Conservation (phyloP, 1,139 yeast genomes). For the Geotrichum restrictum region DNA sequence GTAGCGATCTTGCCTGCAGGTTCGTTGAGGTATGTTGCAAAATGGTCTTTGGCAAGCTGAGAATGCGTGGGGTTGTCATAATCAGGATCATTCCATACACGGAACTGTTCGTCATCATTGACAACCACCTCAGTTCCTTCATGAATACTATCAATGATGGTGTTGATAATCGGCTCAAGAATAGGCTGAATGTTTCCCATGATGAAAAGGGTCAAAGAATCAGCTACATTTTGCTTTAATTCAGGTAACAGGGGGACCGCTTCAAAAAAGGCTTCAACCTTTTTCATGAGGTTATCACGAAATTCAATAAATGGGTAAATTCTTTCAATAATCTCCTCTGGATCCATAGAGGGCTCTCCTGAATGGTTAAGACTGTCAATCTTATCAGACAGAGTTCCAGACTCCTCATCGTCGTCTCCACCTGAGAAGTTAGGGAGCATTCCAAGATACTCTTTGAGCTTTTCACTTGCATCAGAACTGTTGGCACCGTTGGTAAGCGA, state of each 20-base stretch:
- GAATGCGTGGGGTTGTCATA: conserved; percentile 30
- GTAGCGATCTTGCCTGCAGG: conserved; percentile 50
- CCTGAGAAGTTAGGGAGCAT: conserved; percentile 19
- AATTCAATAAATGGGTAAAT: conserved; percentile 28
- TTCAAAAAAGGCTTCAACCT: conserved; percentile 24
- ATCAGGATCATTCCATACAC: conserved; percentile 29
- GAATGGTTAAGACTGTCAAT: not conserved
- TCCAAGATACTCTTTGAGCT: conserved; percentile 17
- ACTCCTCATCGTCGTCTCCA: conserved; percentile 1
- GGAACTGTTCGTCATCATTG: conserved; percentile 29
- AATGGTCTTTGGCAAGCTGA: conserved; percentile 32
- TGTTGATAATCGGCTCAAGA: conserved; percentile 26
- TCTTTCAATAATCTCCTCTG: conserved; percentile 20
- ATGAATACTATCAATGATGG: conserved; percentile 24
- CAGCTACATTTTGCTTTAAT: conserved; percentile 28
- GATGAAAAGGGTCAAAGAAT: conserved; percentile 27
- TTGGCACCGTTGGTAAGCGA: conserved; percentile 18
- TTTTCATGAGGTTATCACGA: conserved; percentile 28
- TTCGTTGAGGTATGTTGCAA: conserved; percentile 32
- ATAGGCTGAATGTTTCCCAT: conserved; percentile 31
- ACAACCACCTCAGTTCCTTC: conserved; percentile 28
- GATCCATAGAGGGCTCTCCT: conserved; percentile 2
- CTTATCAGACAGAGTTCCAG: conserved; percentile 10
- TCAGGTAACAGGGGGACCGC: conserved; percentile 26
- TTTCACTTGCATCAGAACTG: conserved; percentile 10